Evolutionary conservation across 805 yeast species (phyloP).

Genomic region (Saccharomycopsis capsularis): DNA sequence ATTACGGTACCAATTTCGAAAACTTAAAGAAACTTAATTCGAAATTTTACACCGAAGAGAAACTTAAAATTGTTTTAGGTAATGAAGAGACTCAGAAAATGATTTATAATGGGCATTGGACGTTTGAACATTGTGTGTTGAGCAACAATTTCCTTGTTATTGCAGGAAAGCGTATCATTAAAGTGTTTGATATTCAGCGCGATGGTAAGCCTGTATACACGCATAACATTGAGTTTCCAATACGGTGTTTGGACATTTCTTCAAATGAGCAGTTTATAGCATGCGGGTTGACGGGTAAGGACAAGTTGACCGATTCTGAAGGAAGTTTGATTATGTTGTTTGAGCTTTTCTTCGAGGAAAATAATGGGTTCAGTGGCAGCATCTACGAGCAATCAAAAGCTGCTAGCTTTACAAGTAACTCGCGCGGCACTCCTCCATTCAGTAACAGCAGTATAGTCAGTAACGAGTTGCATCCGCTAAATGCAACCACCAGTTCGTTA

Average conservation of each 20-base stretch:
- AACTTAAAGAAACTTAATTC: constrained; percentile 29
- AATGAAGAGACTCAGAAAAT: constrained; percentile 31
- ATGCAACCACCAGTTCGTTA: not conserved
- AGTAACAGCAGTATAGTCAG: not conserved
- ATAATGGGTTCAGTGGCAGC: not conserved
- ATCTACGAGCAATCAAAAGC: not conserved
- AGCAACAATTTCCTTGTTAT: constrained; percentile 43
- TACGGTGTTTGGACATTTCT: constrained; percentile 70
- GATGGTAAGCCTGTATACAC: constrained; percentile 62
- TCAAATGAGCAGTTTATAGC: constrained; percentile 60
- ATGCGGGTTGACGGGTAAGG: constrained; percentile 77
- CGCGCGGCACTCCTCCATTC: not conserved
- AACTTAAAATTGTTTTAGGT: constrained; percentile 21
- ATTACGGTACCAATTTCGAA: constrained; percentile 49
- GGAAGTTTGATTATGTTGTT: constrained; percentile 19
- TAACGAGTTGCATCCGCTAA: not conserved
- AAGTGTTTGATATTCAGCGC: constrained; percentile 52
- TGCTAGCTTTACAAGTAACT: not conserved
- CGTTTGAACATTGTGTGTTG: constrained; percentile 19
- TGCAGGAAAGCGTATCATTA: constrained; percentile 61
- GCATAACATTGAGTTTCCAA: constrained; percentile 63
- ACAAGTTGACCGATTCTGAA: constrained; percentile 28
- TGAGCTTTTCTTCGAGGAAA: constrained; percentile 11
- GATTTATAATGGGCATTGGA: constrained; percentile 21
- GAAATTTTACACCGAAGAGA: constrained; percentile 23